A percentile compares a stretch with the other conserved stretches of the same genome.
Evolutionary conservation across 495 filamentous ascomycete genomes (phyloP).

Genomic region (Articulospora tetracladia): DNA sequence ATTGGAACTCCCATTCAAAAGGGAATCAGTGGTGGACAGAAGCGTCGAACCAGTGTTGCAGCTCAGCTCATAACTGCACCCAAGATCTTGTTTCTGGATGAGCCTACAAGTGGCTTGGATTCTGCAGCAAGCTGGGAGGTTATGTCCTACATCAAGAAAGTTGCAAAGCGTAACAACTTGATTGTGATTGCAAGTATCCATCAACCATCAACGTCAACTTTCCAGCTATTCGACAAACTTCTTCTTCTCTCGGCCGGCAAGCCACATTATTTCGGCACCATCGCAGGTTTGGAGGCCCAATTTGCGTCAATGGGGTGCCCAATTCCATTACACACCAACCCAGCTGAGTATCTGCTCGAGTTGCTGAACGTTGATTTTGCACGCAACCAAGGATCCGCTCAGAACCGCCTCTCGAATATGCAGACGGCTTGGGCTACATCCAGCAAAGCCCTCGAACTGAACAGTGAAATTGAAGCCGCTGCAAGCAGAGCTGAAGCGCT

Average conservation of each 20-base stretch:
- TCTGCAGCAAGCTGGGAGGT: constrained; percentile 66
- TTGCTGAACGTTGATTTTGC: constrained; percentile 72
- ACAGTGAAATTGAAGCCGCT: not conserved
- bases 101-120: constrained; percentile 78
- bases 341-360: constrained; percentile 74
- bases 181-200: constrained; percentile 77
- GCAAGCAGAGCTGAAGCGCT: not conserved
- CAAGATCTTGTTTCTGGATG: constrained; percentile 76
- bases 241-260: constrained; percentile 66
- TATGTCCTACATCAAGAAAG: constrained; percentile 56
- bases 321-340: constrained; percentile 66
- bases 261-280: constrained; percentile 64
- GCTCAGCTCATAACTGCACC: constrained; percentile 76
- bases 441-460: not conserved
- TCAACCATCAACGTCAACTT: constrained; percentile 73
- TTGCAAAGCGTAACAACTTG: constrained; percentile 64
- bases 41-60: constrained; percentile 71
- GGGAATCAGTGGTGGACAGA: constrained; percentile 78
- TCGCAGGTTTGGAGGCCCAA: constrained; percentile 46
- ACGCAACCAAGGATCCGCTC: constrained; percentile 37
- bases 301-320: constrained; percentile 54
- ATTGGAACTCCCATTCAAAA: constrained; percentile 78
- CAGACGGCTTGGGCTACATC: constrained; percentile 40
- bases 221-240: constrained; percentile 74
- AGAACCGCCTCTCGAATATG: constrained; percentile 35